Conservation (phyloP, 2,329 filamentous ascomycete genomes). For the Parasarocladium wereldwijsianum region DNA sequence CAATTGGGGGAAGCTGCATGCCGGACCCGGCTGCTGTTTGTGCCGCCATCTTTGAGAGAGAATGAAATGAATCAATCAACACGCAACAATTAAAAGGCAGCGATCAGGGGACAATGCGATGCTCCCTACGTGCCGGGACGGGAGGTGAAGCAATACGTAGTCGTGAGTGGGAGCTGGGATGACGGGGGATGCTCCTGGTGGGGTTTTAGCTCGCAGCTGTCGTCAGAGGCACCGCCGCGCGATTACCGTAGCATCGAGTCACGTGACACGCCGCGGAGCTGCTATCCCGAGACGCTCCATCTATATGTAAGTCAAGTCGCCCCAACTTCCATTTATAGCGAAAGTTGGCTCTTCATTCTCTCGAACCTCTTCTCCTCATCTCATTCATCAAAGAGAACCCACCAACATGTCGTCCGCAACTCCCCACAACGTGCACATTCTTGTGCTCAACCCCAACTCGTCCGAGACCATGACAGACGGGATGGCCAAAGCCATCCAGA, state of each 20-base stretch:
- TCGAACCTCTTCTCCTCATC: too few species aligned
- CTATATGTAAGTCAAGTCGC: too few species aligned
- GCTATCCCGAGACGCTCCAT: too few species aligned
- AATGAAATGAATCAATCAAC: too few species aligned
- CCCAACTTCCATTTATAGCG: too few species aligned
- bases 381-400: not conserved
- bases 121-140: constrained; percentile 5
- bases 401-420: too few species aligned
- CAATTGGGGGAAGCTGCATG: constrained; percentile 39
- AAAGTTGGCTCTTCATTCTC: too few species aligned
- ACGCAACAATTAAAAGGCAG: too few species aligned
- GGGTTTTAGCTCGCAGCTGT: constrained; percentile 16
- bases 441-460: constrained; percentile 72
- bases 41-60: not conserved
- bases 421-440: too few species aligned
- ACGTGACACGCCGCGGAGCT: constrained; percentile 22
- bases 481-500: constrained; percentile 35
- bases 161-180: constrained; percentile 3
- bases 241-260: constrained; percentile 11
- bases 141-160: constrained; percentile 4
- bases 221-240: constrained; percentile 18
- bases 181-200: constrained; percentile 17
- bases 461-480: constrained; percentile 56
- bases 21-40: constrained; percentile 28
- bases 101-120: too few species aligned